Percentiles rank a stretch among this genome's conserved stretches.
These are phyloP conservation scores for Filosporella fistucella DNA, from an alignment of 495 filamentous ascomycete species.

Conservation along the genomic window DNA sequence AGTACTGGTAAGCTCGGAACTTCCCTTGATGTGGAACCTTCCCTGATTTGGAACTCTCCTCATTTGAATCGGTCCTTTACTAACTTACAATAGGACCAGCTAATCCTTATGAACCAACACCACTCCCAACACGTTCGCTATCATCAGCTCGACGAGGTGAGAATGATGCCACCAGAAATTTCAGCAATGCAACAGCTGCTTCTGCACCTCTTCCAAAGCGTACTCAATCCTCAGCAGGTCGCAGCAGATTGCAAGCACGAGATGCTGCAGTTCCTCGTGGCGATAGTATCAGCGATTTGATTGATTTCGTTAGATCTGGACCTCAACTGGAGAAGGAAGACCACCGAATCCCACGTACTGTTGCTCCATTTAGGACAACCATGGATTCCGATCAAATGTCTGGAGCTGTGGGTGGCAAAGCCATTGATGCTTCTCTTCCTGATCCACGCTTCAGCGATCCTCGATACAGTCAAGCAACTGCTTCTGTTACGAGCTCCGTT, in stretches of 20 bases:
- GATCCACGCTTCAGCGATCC: no score
- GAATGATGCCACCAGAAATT: conserved; percentile 19
- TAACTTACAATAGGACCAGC: conserved; percentile 49
- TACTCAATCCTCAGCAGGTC: conserved; percentile 22
- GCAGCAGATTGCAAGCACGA: conserved; percentile 62
- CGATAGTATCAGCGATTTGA: conserved; percentile 75
- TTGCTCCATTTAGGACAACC: conserved; percentile 80
- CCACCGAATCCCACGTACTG: conserved; percentile 73
- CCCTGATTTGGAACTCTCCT: neutral
- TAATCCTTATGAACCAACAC: conserved; percentile 17
- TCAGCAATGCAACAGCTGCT: conserved; percentile 5
- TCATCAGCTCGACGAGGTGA: conserved; percentile 12
- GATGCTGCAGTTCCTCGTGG: conserved; percentile 56
- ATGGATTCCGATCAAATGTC: conserved; percentile 78
- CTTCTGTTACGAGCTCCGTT: conserved; percentile 45
- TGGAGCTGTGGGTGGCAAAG: conserved; percentile 43
- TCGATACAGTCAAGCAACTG: conserved; percentile 31
- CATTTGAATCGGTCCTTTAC: neutral
- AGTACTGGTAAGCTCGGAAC: conserved; percentile 54
- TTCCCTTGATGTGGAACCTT: no score
- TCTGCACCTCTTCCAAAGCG: conserved; percentile 6
- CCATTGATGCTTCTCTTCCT: conserved; percentile 42
- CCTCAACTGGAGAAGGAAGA: conserved; percentile 48
- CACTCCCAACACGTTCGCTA: conserved; percentile 6
- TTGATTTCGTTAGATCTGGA: conserved; percentile 90